phyloP scores from a whole-genome alignment of 306 rosid genomes.

The Bauhinia variegata region DNA sequence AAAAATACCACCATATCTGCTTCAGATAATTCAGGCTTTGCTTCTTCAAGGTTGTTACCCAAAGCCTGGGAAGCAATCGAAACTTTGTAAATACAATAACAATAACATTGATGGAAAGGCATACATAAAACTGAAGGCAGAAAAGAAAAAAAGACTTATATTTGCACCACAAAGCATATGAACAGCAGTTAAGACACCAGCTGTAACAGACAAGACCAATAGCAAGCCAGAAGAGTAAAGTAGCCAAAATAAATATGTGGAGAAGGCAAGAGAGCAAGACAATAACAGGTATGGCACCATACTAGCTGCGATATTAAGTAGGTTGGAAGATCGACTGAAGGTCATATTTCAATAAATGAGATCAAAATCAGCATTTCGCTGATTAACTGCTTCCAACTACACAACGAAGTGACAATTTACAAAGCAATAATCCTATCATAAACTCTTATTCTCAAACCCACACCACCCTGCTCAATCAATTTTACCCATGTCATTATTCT shows the following conservation, averaged over 20 bases:
- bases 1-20: constrained; percentile 96
- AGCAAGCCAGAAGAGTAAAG: constrained; percentile 98
- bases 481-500: constrained; percentile 40
- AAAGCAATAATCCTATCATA: constrained; percentile 96
- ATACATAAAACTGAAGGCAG: constrained; percentile 17
- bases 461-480: constrained; percentile 84
- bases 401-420: constrained; percentile 99
- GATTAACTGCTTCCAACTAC: constrained; percentile 93
- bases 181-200: constrained; percentile 84
- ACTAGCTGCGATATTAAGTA: constrained; percentile 88
- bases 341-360: constrained; percentile 92
- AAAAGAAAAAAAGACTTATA: constrained; percentile 55
- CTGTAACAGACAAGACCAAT: constrained; percentile 82
- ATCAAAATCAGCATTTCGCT: constrained; percentile 96
- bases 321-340: constrained; percentile 82
- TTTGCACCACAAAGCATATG: constrained; percentile 69
- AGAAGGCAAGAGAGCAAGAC: constrained; percentile 86
- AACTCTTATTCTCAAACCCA: constrained; percentile 96
- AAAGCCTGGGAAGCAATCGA: constrained; percentile 54
- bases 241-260: constrained; percentile 89
- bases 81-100: constrained; percentile 30
- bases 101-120: constrained; percentile 30
- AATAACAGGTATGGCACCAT: constrained; percentile 85
- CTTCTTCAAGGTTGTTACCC: constrained; percentile 68
- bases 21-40: constrained; percentile 86